Evolutionary conservation across 2,329 filamentous ascomycete genomes (phyloP).

Genomic region (Zasmidium angulare): DNA sequence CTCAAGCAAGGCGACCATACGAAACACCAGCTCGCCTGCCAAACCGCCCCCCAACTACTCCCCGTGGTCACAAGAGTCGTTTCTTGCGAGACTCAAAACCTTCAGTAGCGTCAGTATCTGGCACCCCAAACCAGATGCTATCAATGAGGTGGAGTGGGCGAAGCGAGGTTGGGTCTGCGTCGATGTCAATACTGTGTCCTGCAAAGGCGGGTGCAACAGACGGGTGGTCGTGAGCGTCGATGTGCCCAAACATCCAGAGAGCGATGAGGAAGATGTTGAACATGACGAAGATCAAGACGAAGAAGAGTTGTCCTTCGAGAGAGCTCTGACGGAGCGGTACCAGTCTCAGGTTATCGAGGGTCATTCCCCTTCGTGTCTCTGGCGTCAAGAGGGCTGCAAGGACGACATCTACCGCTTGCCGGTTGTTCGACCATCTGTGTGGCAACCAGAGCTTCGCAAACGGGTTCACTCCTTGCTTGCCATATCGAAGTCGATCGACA

Average conservation of each 20-base stretch:
- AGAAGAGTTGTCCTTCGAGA: constrained; percentile 43
- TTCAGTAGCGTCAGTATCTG: constrained; percentile 90
- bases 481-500: constrained; percentile 29
- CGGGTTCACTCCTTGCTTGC: constrained; percentile 27
- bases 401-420: constrained; percentile 65
- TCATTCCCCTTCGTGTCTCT: constrained; percentile 80
- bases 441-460: constrained; percentile 35
- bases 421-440: constrained; percentile 38
- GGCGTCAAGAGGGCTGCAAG: constrained; percentile 85
- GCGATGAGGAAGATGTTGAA: constrained; percentile 50
- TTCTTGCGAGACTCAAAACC: constrained; percentile 76
- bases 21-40: constrained; percentile 9
- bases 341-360: constrained; percentile 68
- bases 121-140: constrained; percentile 83
- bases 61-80: constrained; percentile 79
- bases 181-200: constrained; percentile 79
- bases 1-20: constrained; percentile 30
- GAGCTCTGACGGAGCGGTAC: constrained; percentile 75
- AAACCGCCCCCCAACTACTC: constrained; percentile 66
- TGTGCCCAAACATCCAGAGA: constrained; percentile 37
- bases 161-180: constrained; percentile 89
- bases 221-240: constrained; percentile 79
- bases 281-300: constrained; percentile 31
- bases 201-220: constrained; percentile 75
- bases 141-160: constrained; percentile 92